Conservation (phyloP, 371 early-diverging fungal genomes). For the Nosema bombycis region DNA sequence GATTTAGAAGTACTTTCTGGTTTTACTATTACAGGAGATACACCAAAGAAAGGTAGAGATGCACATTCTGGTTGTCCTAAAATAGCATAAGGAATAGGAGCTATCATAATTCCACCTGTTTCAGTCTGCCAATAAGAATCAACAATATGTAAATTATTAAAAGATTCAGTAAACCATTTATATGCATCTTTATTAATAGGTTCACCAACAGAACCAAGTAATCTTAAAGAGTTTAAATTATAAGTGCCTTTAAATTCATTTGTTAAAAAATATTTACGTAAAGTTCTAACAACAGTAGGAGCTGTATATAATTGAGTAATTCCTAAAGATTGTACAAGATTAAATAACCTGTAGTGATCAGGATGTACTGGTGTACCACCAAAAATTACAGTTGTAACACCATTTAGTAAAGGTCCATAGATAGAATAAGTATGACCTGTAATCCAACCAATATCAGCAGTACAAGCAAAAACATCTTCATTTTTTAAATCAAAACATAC, state of each 20-base stretch:
- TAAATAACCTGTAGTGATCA: conserved; percentile 74
- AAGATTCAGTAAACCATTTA: conserved; percentile 81
- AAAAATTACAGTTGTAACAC: conserved; percentile 76
- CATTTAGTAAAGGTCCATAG: conserved; percentile 78
- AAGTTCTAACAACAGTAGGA: conserved; percentile 87
- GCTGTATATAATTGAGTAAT: conserved; percentile 93
- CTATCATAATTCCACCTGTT: conserved; percentile 82
- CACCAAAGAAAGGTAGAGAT: conserved; percentile 87
- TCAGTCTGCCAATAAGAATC: conserved; percentile 94
- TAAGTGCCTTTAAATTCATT: conserved; percentile 39
- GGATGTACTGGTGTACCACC: conserved; percentile 79
- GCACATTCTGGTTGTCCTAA: conserved; percentile 85
- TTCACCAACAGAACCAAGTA: conserved; percentile 90
- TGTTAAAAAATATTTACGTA: conserved; percentile 73
- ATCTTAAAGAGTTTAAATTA: conserved; percentile 68
- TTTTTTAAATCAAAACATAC: conserved; percentile 70
- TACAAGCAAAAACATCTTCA: conserved; percentile 72
- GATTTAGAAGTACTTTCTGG: conserved; percentile 63
- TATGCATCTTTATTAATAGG: conserved; percentile 91
- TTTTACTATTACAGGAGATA: conserved; percentile 75
- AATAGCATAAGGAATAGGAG: conserved; percentile 77
- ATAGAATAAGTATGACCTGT: conserved; percentile 81
- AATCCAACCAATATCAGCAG: conserved; percentile 71
- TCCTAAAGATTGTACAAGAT: conserved; percentile 72
- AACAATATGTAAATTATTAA: conserved; percentile 77